A percentile compares a stretch with the other conserved stretches of the same genome.
These are phyloP conservation scores for Maudiozyma bulderi DNA, from an alignment of 805 yeast genomes.

Conservation along the genomic window DNA sequence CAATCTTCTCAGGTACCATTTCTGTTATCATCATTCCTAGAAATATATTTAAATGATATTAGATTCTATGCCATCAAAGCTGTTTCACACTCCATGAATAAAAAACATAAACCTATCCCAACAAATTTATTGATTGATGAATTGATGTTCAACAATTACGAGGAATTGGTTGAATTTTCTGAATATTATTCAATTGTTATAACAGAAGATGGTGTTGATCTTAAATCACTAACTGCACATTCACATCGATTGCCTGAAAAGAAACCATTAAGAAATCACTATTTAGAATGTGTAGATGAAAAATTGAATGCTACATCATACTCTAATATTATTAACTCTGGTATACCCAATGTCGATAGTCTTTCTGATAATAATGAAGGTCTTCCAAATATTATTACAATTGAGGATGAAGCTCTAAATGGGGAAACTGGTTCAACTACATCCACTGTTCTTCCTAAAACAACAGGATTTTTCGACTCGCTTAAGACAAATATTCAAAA, in stretches of 20 bases:
- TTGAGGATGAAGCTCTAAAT: neutral
- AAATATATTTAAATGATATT: constrained; percentile 70
- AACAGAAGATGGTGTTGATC: constrained; percentile 34
- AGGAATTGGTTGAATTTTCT: constrained; percentile 48
- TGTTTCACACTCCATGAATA: constrained; percentile 56
- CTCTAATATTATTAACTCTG: constrained; percentile 34
- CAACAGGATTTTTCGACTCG: too few relatives aligned
- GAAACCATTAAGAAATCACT: constrained; percentile 40
- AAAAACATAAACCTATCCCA: constrained; percentile 58
- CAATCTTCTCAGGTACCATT: constrained; percentile 48
- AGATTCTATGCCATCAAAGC: constrained; percentile 64
- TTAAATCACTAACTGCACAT: constrained; percentile 33
- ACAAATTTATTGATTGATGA: constrained; percentile 36
- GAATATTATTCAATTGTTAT: constrained; percentile 51
- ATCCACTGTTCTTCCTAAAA: too few relatives aligned
- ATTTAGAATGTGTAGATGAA: constrained; percentile 34
- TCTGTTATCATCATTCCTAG: constrained; percentile 63
- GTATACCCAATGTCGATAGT: constrained; percentile 20
- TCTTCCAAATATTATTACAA: neutral
- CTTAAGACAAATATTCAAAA: neutral
- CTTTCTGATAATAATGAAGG: neutral
- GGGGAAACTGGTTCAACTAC: neutral
- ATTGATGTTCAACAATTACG: constrained; percentile 59
- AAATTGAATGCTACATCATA: constrained; percentile 28
- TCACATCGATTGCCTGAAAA: constrained; percentile 31